Conservation (phyloP, 2,329 filamentous ascomycete genomes). For the Arthroderma sp. region DNA sequence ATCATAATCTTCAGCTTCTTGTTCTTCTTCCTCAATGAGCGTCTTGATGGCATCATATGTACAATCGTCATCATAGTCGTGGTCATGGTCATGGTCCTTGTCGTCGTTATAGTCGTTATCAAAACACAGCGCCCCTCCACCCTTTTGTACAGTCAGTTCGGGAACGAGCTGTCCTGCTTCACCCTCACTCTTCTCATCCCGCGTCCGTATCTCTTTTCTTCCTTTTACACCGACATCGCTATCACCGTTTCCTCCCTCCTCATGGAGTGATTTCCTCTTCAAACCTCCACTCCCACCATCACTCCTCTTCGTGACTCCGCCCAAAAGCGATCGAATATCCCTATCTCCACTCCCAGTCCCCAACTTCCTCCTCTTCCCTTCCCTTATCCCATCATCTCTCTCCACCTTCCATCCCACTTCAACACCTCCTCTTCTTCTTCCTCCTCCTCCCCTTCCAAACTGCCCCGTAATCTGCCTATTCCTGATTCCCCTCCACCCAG, state of each 20-base stretch:
- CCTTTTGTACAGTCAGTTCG: conserved; percentile 7
- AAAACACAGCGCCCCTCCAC: neutral
- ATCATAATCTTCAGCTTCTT: too few relatives aligned
- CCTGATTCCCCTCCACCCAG: conserved; percentile 12
- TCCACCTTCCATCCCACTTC: conserved; percentile 36
- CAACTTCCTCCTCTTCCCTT: neutral
- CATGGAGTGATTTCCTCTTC: too few relatives aligned
- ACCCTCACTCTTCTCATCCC: conserved; percentile 16
- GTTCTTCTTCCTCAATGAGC: neutral
- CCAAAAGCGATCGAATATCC: conserved; percentile 36
- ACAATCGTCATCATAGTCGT: neutral
- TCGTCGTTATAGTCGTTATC: neutral
- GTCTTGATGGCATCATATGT: neutral
- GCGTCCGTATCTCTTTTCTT: neutral
- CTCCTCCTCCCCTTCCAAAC: conserved; percentile 7
- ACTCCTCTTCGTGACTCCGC: conserved; percentile 32
- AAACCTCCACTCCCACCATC: neutral
- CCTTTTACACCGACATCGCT: neutral
- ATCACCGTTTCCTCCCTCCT: too few relatives aligned
- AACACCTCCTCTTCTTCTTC: conserved; percentile 16
- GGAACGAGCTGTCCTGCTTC: conserved; percentile 8
- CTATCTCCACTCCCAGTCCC: neutral
- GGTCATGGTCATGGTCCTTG: neutral
- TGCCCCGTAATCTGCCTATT: conserved; percentile 9
- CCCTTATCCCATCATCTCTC: conserved; percentile 4